phyloP scores from a whole-genome alignment of 306 rosid species.

The Pyrus bretschneideri region DNA sequence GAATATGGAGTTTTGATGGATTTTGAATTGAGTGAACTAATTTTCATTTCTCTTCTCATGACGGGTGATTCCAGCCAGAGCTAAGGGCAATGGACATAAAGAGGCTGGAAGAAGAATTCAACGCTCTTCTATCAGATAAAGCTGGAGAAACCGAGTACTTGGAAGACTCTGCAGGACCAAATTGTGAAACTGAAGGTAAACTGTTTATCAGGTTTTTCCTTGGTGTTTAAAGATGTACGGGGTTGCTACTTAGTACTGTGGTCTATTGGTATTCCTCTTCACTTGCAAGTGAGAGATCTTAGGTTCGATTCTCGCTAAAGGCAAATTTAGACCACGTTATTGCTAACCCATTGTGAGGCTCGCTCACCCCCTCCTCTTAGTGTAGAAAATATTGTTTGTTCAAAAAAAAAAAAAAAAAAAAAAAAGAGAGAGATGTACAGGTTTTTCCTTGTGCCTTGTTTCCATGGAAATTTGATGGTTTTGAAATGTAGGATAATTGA shows the following conservation, averaged over 20 bases:
- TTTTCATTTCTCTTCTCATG: slow-evolving; percentile 3
- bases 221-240: neutral
- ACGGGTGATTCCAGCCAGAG: slow-evolving; percentile 52
- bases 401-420: no score
- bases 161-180: slow-evolving; percentile 57
- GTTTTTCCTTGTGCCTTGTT: neutral
- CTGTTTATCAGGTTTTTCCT: neutral
- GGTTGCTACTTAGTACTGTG: no score
- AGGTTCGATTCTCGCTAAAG: no score
- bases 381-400: no score
- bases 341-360: no score
- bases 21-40: neutral
- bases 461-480: neutral
- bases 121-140: slow-evolving; percentile 56
- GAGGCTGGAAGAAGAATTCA: slow-evolving; percentile 63
- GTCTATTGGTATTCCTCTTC: no score
- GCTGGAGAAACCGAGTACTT: slow-evolving; percentile 68
- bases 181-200: slow-evolving; percentile 60
- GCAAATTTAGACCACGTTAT: no score
- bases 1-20: neutral
- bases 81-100: slow-evolving; percentile 47
- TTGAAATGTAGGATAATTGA: slow-evolving; percentile 13
- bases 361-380: no score
- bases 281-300: no score
- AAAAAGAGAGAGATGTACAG: no score